Base-by-base conservation (phyloP, 2,329 filamentous ascomycete species). In the Colletotrichum sp. region DNA sequence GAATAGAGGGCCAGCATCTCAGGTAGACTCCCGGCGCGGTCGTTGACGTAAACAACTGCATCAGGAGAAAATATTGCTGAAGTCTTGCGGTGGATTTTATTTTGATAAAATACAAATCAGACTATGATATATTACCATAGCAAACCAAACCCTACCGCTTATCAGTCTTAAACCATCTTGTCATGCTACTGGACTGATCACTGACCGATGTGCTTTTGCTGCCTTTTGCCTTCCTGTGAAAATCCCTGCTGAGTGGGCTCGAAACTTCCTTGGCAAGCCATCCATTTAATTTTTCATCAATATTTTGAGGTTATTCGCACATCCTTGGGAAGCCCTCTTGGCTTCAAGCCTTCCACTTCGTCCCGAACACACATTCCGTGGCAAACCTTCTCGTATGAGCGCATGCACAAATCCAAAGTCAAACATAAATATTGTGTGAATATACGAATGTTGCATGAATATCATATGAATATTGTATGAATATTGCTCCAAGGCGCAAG, bases 111-210 rank as follows among this genome's bases (percentile, higher is more conserved):
- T n/a, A 6, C 16, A n/a, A 43, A 18, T n/a, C 16, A 43, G 39
- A n/a, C 39, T n/a, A n/a, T 43, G 16, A 6, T 5, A 43, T 10
- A 9, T n/a, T 52, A 3, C 0, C n/a, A 18, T 21, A 21, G 0
- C 8, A 21, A 52, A 21, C 6, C n/a, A 21, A 21, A 52, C 13
- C n/a, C 0, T 21, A 21, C 10, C 10, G 6, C 6, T 52, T 10
- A 21, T n/a, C 43, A 2, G n/a, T 52, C 43, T 7, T 7, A 0
- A 39, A 18, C 15, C 36, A 39, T 39, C 15, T 18, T 18, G 15
- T 39, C 36, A 39, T 39, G 16, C 36, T 0, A 39, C 36, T 39
- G 36, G 7, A 39, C 36, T 39, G 36, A 18, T 0, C 36, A 39
- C 15, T 39, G 36, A 16, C 36, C 36, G 36, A 39, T 39, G 7